Evolutionary conservation across 2,329 filamentous ascomycete species (phyloP), one percentile per base, ranked within the genome.

Genomic region (Neospermospora avenae): DNA sequence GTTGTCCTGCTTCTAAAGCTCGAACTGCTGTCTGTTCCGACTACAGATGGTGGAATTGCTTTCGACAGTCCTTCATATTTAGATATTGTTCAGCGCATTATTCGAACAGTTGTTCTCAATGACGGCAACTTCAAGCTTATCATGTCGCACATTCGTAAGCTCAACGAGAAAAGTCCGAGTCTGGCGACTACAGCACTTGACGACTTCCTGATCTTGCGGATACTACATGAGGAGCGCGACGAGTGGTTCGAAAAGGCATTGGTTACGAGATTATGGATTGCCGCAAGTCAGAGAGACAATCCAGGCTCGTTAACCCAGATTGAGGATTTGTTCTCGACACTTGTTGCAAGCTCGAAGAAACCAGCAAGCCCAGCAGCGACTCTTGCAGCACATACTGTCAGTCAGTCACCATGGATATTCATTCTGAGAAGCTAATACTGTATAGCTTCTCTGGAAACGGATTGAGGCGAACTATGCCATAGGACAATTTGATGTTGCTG

Each of bases 381-480:
- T 13, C 83, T 85, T 63, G 86, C 87, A 35, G 82, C 83, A 6
- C 87, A 90, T 66, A 88, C 84, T 35, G 85, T 89, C 70, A 67
- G 81, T 73, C 16, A 6, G 22, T 18, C 49, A 22, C 28, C 11
- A 22, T 16, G 45, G 37, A 22, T 16, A 48, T 61, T 66, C 20
- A 66, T 20, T 34, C 13, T 22, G 18, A 20, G 6, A 18, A 41
- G n/a, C 65, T 69, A 46, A 70, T 31, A 37, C 11, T 10, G 6
- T 39, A 63, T 61, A 93, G 89, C 73, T 96, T 3, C 75, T 96
- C 3, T 97, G 92, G 91, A 95, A 91, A 74, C 83, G 81, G 25
- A 78, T 90, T n/a, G 88, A 92, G 55, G 74, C 78, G 0, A 77
- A 78, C 14, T 84, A 83, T 63, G 75, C 74, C 1, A 78, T 82